phyloP scores from a whole-genome alignment of 1,139 yeast species.

The Yamadazyma atmosphaerica region DNA sequence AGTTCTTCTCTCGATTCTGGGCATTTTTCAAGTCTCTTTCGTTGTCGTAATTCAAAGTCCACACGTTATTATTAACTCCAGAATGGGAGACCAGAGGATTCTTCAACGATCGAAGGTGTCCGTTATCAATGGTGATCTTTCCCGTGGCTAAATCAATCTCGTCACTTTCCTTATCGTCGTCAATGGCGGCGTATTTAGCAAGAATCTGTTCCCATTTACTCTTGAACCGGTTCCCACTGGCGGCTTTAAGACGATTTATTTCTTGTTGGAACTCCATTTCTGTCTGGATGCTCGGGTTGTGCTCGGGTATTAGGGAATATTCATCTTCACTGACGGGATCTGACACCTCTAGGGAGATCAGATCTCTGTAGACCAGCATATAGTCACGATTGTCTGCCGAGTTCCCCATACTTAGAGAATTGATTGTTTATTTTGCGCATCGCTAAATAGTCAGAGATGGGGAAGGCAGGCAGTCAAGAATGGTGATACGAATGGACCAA shows the following conservation, averaged over 20 bases:
- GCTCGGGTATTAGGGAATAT: background rate
- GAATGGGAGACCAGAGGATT: conserved; percentile 10
- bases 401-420: conserved; percentile 1
- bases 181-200: conserved; percentile 51
- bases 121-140: conserved; percentile 57
- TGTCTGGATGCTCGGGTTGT: conserved; percentile 3
- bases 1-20: conserved; percentile 11
- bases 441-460: too few species aligned
- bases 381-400: background rate
- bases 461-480: too few species aligned
- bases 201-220: conserved; percentile 58
- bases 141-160: conserved; percentile 65
- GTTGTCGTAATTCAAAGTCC: conserved; percentile 23
- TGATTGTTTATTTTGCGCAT: background rate
- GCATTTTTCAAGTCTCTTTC: conserved; percentile 16
- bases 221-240: conserved; percentile 33
- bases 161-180: conserved; percentile 58
- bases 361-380: conserved; percentile 9
- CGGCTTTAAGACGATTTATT: conserved; percentile 24
- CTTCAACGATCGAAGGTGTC: conserved; percentile 54
- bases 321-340: conserved; percentile 9
- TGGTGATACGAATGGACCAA: too few species aligned
- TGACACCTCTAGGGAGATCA: conserved; percentile 19
- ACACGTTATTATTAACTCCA: conserved; percentile 17
- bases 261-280: conserved; percentile 24